phyloP scores from a whole-genome alignment of 345 rosid genomes.

The Physaria fendleri region DNA sequence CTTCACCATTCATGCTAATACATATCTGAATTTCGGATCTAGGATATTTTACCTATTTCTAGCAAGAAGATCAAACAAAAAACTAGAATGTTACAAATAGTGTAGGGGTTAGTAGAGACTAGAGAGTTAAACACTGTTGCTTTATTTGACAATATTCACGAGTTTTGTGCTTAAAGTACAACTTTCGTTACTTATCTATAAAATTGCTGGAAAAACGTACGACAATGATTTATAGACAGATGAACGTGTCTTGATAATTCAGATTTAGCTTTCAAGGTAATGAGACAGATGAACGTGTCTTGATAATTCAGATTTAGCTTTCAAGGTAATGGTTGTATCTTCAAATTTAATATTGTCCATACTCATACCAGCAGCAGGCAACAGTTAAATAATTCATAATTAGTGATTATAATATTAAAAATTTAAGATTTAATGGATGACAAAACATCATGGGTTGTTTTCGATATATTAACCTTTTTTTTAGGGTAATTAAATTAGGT shows the following conservation, averaged over 20 bases:
- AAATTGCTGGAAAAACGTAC: neutral
- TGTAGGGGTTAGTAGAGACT: neutral
- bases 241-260: constrained; percentile 26
- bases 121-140: neutral
- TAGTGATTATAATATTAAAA: neutral
- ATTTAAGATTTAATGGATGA: constrained; percentile 22
- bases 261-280: constrained; percentile 24
- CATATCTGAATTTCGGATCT: no score
- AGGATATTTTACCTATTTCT: no score
- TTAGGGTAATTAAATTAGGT: constrained; percentile 1
- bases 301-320: constrained; percentile 25
- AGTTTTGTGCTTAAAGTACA: neutral
- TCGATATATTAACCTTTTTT: constrained; percentile 3
- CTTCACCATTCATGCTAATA: no score
- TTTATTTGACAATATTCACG: neutral
- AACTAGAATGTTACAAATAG: neutral
- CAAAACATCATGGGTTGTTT: constrained; percentile 32
- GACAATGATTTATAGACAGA: constrained; percentile 9
- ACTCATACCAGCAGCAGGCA: constrained; percentile 24
- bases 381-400: constrained; percentile 1
- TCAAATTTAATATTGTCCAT: constrained; percentile 11
- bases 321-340: constrained; percentile 23
- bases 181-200: neutral
- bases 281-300: constrained; percentile 24
- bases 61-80: neutral